Conservation (phyloP, 2,329 filamentous ascomycete species). For the Taxawa tesnikishii region DNA sequence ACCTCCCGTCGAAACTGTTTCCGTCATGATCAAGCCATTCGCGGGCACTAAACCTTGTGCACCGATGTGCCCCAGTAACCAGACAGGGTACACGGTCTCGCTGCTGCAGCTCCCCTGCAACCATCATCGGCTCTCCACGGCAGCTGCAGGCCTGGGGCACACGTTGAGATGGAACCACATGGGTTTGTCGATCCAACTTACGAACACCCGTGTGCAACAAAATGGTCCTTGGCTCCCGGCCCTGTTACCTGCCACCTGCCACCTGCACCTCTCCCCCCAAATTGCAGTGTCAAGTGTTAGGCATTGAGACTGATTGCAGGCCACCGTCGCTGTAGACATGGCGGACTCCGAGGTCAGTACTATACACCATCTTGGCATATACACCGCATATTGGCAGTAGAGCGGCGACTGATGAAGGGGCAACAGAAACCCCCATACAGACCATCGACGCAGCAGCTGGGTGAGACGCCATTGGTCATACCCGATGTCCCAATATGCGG, state of each 20-base stretch:
- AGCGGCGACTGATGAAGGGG: neutral
- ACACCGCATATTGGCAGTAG: neutral
- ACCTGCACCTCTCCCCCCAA: neutral
- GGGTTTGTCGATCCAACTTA: neutral
- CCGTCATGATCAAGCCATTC: neutral
- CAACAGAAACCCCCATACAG: slow-evolving; percentile 5
- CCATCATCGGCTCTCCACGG: neutral
- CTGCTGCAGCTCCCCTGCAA: neutral
- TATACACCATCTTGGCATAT: too few species aligned
- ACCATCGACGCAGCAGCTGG: slow-evolving; percentile 33
- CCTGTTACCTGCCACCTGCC: too few species aligned
- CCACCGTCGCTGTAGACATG: neutral
- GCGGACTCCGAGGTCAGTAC: neutral
- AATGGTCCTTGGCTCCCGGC: neutral
- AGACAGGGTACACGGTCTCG: too few species aligned
- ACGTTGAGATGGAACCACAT: neutral
- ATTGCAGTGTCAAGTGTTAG: neutral
- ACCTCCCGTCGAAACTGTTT: too few species aligned
- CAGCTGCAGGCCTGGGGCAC: neutral
- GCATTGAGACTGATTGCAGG: neutral
- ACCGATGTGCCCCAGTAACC: too few species aligned
- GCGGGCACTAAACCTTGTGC: neutral
- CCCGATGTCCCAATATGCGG: slow-evolving; percentile 54
- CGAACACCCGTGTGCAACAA: neutral
- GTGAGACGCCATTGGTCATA: slow-evolving; percentile 42